Conservation (phyloP, 805 yeast species). For the Sugiyamaella floridensis region DNA sequence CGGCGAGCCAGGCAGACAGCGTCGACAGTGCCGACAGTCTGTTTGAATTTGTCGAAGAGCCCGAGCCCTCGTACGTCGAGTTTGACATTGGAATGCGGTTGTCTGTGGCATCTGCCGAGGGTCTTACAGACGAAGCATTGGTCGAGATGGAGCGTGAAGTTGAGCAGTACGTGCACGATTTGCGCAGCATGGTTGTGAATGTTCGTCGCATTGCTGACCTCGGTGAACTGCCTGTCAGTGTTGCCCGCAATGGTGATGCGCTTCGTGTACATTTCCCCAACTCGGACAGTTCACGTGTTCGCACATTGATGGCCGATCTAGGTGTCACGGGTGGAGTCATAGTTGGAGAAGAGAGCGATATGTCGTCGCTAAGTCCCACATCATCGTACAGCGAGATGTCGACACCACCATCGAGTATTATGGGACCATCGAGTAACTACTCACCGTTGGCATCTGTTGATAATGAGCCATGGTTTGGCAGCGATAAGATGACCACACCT, state of each 20-base stretch:
- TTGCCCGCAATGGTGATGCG: slow-evolving; percentile 33
- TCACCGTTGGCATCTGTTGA: no score
- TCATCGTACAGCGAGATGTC: not conserved
- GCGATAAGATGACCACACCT: slow-evolving; percentile 11
- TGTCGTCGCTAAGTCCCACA: not conserved
- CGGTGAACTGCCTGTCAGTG: slow-evolving; percentile 59
- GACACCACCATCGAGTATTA: not conserved
- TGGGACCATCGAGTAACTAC: slow-evolving; percentile 3
- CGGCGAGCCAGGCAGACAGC: not conserved
- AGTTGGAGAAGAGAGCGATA: slow-evolving; percentile 12
- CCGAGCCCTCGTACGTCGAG: slow-evolving; percentile 42
- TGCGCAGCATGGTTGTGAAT: slow-evolving; percentile 38
- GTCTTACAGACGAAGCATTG: slow-evolving; percentile 41
- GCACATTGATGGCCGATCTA: slow-evolving; percentile 48
- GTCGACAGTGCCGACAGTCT: not conserved
- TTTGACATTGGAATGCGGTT: slow-evolving; percentile 42
- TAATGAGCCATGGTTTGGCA: not conserved
- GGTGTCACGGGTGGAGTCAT: slow-evolving; percentile 55
- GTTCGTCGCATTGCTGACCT: slow-evolving; percentile 43
- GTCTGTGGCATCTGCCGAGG: slow-evolving; percentile 31
- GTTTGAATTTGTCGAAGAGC: not conserved
- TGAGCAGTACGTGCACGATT: slow-evolving; percentile 21
- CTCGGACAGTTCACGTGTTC: slow-evolving; percentile 53
- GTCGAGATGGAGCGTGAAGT: slow-evolving; percentile 34
- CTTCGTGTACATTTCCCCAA: slow-evolving; percentile 66